Conservation (phyloP, 768 basidiomycete genomes). For the Hericium erinaceus region DNA sequence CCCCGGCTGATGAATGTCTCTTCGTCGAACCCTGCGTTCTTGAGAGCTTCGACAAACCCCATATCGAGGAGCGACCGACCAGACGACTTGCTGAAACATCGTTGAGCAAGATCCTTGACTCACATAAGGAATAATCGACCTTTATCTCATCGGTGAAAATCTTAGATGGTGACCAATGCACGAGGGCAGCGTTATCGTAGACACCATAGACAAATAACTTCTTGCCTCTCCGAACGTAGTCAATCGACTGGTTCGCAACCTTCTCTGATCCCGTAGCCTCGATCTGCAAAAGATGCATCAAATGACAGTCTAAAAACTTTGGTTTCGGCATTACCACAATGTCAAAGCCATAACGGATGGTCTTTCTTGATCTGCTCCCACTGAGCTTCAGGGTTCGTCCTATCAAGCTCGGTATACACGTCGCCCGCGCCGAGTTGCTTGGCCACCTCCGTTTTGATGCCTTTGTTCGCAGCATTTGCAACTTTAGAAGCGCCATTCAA, state of each 20-base stretch:
- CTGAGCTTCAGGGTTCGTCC: conserved; percentile 62
- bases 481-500: conserved; percentile 76
- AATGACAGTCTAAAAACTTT: background rate
- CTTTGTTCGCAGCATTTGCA: conserved; percentile 83
- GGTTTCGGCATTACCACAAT: conserved; percentile 40
- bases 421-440: conserved; percentile 71
- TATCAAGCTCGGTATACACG: conserved; percentile 79
- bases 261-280: conserved; percentile 81
- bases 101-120: too few species aligned
- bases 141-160: conserved; percentile 67
- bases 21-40: background rate
- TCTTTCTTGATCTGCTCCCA: conserved; percentile 75
- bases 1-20: background rate
- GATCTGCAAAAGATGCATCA: conserved; percentile 11
- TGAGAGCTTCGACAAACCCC: background rate
- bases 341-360: conserved; percentile 84
- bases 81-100: background rate
- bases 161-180: conserved; percentile 82
- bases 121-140: conserved; percentile 19
- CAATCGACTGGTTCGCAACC: conserved; percentile 77
- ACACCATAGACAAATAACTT: conserved; percentile 88
- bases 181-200: conserved; percentile 76
- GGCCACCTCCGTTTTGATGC: conserved; percentile 85
- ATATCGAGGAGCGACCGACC: background rate
- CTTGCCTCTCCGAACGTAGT: conserved; percentile 80